Percentiles rank a stretch among this genome's conserved stretches.
Evolutionary conservation across 192 early-diverging fungal species (phyloP).

Genomic region (Backusella luteola): DNA sequence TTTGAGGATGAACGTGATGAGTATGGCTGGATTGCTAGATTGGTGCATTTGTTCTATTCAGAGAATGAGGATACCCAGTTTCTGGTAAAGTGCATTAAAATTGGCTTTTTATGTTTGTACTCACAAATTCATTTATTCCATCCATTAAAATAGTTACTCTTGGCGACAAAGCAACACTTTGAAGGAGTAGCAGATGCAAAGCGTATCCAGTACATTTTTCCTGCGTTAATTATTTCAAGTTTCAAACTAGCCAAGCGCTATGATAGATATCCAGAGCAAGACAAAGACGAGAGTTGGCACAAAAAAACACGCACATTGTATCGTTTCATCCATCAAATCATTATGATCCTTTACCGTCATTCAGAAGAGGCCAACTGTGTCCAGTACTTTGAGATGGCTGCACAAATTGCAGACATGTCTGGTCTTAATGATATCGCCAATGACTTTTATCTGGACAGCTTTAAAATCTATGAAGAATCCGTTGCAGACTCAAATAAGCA

Average conservation of each 20-base stretch:
- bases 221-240: conserved; percentile 72
- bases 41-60: conserved; percentile 70
- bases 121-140: not conserved
- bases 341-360: conserved; percentile 69
- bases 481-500: conserved; percentile 91
- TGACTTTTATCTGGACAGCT: conserved; percentile 95
- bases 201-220: conserved; percentile 87
- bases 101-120: not conserved
- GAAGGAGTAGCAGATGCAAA: conserved; percentile 62
- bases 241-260: conserved; percentile 62
- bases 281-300: conserved; percentile 56
- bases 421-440: conserved; percentile 90
- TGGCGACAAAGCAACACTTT: conserved; percentile 79
- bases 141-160: conserved; percentile 56
- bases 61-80: conserved; percentile 81
- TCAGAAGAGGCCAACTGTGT: conserved; percentile 52
- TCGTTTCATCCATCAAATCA: conserved; percentile 86
- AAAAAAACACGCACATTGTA: conserved; percentile 70
- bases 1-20: conserved; percentile 87
- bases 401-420: conserved; percentile 80
- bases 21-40: conserved; percentile 81
- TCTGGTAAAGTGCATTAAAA: conserved; percentile 41
- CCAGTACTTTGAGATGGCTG: conserved; percentile 81
- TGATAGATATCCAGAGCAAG: conserved; percentile 25
- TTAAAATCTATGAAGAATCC: conserved; percentile 95